phyloP scores from a whole-genome alignment of 805 yeast species.

The Starmerella tilneyi region DNA sequence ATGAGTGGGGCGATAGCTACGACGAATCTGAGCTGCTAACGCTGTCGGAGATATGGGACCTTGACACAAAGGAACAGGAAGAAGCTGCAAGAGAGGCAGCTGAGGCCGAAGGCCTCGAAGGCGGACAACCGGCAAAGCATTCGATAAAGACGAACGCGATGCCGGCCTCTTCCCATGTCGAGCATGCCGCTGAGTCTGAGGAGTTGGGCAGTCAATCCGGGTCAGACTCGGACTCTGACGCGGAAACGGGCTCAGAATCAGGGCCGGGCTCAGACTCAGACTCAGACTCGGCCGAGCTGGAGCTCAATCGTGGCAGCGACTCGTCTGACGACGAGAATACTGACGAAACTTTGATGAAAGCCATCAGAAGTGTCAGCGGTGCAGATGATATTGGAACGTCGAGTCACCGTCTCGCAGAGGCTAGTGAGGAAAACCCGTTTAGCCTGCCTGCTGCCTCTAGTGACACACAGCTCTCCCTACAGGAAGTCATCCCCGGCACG shows the following conservation, averaged over 20 bases:
- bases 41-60: conserved; percentile 81
- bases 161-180: not conserved
- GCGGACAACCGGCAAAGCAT: too few relatives aligned
- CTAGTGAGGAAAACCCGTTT: conserved; percentile 32
- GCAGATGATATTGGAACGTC: conserved; percentile 3
- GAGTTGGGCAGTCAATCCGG: too few relatives aligned
- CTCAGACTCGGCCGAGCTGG: conserved; percentile 20
- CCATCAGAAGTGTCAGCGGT: conserved; percentile 31
- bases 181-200: conserved; percentile 15
- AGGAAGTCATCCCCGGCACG: conserved; percentile 43
- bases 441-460: conserved; percentile 13
- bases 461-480: conserved; percentile 53
- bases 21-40: conserved; percentile 69
- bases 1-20: conserved; percentile 58
- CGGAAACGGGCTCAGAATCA: conserved; percentile 15
- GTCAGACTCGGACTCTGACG: conserved; percentile 13
- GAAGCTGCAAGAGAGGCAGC: not conserved
- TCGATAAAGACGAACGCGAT: not conserved
- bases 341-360: conserved; percentile 35
- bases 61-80: conserved; percentile 47
- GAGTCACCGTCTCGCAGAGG: conserved; percentile 22
- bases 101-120: conserved; percentile 1
- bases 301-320: conserved; percentile 25
- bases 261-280: conserved; percentile 16
- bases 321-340: conserved; percentile 40